A percentile compares a stretch with the other conserved stretches of the same genome.
Evolutionary conservation across 176 grass and related monocot genomes (phyloP).

Genomic region (Puya raimondii): DNA sequence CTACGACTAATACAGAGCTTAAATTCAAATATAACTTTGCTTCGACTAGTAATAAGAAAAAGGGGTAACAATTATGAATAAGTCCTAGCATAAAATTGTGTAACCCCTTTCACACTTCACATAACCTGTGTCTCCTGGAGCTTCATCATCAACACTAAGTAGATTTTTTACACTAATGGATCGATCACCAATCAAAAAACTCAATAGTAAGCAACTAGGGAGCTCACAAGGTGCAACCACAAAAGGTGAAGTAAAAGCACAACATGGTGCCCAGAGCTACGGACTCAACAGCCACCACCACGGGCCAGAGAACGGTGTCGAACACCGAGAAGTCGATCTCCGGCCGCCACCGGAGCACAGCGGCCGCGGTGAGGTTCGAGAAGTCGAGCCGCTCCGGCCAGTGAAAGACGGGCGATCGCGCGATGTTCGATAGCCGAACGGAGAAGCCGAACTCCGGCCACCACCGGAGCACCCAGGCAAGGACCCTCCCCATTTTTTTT

Average conservation of each 20-base stretch:
- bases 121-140: no score
- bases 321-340: conserved; percentile 15
- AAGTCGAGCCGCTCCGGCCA: neutral
- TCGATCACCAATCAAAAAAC: neutral
- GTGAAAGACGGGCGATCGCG: neutral
- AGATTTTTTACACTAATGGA: neutral
- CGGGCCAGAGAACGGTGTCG: conserved; percentile 7
- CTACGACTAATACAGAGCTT: no score
- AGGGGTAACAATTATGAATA: no score
- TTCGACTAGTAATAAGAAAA: no score
- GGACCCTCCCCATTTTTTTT: neutral
- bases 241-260: conserved; percentile 16
- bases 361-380: neutral
- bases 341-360: conserved; percentile 3
- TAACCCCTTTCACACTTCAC: no score
- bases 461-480: neutral
- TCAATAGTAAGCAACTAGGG: neutral
- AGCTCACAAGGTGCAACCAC: conserved; percentile 18
- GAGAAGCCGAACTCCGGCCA: conserved; percentile 7
- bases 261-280: conserved; percentile 11
- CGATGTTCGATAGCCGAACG: neutral
- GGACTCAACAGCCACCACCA: conserved; percentile 9
- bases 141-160: no score
- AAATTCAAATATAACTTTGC: no score
- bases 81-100: no score